phyloP scores from a whole-genome alignment of 768 basidiomycete genomes.

The Coprinopsis strossmayeri region DNA sequence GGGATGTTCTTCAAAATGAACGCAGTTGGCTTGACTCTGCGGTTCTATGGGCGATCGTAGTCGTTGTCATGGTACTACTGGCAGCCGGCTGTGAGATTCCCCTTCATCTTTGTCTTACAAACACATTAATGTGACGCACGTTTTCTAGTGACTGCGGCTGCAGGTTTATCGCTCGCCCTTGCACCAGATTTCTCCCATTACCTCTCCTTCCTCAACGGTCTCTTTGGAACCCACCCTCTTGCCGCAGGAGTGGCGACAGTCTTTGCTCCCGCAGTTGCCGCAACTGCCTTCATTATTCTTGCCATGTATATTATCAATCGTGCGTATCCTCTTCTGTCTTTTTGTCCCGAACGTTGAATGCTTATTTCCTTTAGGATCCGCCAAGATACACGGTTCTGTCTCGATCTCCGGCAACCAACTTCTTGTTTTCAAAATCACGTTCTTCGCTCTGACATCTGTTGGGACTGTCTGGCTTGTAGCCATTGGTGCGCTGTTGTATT shows the following conservation, averaged over 20 bases:
- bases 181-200: conserved; percentile 72
- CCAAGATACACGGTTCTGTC: conserved; percentile 46
- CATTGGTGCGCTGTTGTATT: conserved; percentile 65
- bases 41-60: conserved; percentile 54
- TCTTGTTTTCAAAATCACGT: conserved; percentile 56
- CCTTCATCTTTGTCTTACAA: neutral
- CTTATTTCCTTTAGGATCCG: conserved; percentile 34
- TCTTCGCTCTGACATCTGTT: conserved; percentile 48
- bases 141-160: conserved; percentile 62
- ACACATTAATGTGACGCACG: conserved; percentile 4
- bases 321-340: conserved; percentile 27
- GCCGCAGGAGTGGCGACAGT: conserved; percentile 61
- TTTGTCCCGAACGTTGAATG: neutral
- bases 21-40: conserved; percentile 36
- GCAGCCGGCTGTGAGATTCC: conserved; percentile 52
- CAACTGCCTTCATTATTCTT: conserved; percentile 49
- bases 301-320: conserved; percentile 49
- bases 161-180: conserved; percentile 59
- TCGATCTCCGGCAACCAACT: conserved; percentile 61
- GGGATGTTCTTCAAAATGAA: conserved; percentile 68
- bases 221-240: conserved; percentile 43
- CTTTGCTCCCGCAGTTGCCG: conserved; percentile 60
- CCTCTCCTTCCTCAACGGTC: conserved; percentile 52
- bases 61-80: conserved; percentile 43
- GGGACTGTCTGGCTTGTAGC: conserved; percentile 56